Conservation (phyloP, 345 rosid species). For the Linum tenue region DNA sequence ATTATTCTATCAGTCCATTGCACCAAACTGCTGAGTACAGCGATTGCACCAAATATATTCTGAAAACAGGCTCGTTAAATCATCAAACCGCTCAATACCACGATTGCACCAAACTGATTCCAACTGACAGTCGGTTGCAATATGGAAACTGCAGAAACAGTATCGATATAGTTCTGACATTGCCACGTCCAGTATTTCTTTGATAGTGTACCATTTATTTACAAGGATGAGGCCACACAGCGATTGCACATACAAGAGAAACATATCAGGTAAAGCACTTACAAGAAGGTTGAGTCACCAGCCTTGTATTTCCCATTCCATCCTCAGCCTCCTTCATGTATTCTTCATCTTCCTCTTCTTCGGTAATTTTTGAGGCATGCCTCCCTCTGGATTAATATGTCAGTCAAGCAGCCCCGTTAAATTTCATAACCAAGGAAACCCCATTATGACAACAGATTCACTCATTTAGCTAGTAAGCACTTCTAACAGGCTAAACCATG, state of each 20-base stretch:
- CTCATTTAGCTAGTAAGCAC: background rate
- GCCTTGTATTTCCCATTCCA: slow-evolving; percentile 77
- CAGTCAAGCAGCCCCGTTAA: slow-evolving; percentile 1
- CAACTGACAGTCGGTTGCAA: background rate
- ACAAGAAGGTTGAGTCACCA: slow-evolving; percentile 95
- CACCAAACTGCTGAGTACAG: background rate
- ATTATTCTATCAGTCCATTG: background rate
- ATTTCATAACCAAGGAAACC: background rate
- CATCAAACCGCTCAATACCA: too few species aligned
- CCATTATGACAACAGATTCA: background rate
- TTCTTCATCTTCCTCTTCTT: slow-evolving; percentile 99
- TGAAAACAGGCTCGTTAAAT: too few species aligned
- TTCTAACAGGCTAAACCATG: background rate
- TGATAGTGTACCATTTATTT: background rate
- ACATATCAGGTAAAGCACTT: slow-evolving; percentile 19
- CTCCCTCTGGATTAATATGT: slow-evolving; percentile 58
- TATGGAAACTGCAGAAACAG: background rate
- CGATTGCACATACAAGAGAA: background rate
- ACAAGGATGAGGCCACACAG: background rate
- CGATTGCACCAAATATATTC: background rate
- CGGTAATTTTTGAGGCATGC: slow-evolving; percentile 93
- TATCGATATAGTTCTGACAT: background rate
- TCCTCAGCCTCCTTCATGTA: slow-evolving; percentile 92
- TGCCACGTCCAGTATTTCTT: background rate
- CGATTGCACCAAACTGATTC: background rate